Conservation (phyloP, 345 rosid species). For the Dimocarpus longan region DNA sequence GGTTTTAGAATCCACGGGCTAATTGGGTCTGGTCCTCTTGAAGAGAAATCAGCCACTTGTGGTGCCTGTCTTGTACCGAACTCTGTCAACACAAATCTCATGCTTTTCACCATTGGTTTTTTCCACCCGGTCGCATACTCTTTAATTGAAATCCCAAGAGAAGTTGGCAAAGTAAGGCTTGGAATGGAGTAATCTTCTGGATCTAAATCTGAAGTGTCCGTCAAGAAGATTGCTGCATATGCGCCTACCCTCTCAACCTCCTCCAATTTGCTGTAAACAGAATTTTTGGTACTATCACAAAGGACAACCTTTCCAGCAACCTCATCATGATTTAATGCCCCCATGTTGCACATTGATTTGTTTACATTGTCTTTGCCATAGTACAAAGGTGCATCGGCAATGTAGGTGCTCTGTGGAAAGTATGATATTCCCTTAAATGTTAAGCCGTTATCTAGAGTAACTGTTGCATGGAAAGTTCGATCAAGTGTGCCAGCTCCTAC, state of each 20-base stretch:
- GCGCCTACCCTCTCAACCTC: constrained; percentile 41
- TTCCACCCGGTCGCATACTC: constrained; percentile 4
- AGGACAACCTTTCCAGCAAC: constrained; percentile 41
- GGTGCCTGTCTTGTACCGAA: constrained; percentile 49
- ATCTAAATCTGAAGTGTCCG: constrained; percentile 17
- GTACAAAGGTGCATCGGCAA: constrained; percentile 31
- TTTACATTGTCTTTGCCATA: constrained; percentile 20
- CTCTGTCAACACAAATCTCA: constrained; percentile 37
- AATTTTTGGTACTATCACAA: constrained; percentile 21
- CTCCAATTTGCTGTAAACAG: constrained; percentile 13
- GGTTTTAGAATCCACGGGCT: constrained; percentile 44
- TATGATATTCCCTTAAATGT: constrained; percentile 36
- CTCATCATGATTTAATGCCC: constrained; percentile 31
- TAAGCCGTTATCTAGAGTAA: constrained; percentile 32
- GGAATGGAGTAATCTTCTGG: constrained; percentile 34
- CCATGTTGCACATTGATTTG: constrained; percentile 24
- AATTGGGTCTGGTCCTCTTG: constrained; percentile 62
- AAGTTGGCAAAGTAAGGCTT: constrained; percentile 18
- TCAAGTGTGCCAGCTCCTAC: constrained; percentile 51
- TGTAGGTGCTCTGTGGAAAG: constrained; percentile 31
- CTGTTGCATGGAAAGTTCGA: constrained; percentile 32
- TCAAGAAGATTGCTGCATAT: constrained; percentile 33
- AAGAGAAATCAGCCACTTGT: constrained; percentile 60
- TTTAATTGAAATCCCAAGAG: constrained; percentile 16
- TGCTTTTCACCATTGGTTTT: constrained; percentile 29